These are phyloP conservation scores for Rhexocercosporidium sp. DNA, from an alignment of 2,329 filamentous ascomycete genomes.

Conservation along the genomic window DNA sequence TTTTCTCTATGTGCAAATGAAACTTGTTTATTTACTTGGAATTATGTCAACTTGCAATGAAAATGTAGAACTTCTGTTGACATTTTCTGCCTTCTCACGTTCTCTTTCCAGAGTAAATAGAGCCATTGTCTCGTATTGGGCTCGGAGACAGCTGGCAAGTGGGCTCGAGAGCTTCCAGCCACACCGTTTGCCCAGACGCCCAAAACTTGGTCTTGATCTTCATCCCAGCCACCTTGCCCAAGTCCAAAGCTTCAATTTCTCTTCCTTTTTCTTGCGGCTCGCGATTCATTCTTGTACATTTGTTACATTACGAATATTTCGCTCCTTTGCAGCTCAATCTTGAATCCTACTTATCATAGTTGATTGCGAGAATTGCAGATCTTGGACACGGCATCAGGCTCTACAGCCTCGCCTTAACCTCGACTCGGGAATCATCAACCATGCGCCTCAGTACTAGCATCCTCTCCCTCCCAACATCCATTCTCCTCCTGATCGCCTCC, in stretches of 20 bases:
- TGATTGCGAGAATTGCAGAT: background rate
- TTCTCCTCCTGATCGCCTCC: conserved; percentile 52
- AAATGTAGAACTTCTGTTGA: no score
- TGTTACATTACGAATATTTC: background rate
- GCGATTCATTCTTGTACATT: background rate
- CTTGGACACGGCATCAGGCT: conserved; percentile 8
- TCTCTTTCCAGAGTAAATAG: background rate
- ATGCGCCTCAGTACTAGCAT: conserved; percentile 49
- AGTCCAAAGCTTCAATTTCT: background rate
- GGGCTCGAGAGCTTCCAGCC: conserved; percentile 17
- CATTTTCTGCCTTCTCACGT: background rate
- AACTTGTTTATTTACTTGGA: background rate
- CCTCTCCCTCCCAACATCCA: conserved; percentile 49
- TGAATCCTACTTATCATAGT: background rate
- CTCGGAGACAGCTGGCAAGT: conserved; percentile 12
- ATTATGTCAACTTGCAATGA: no score
- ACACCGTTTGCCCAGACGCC: conserved; percentile 9
- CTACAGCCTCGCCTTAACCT: conserved; percentile 23
- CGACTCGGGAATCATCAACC: background rate
- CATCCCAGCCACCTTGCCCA: conserved; percentile 18
- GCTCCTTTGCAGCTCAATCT: background rate
- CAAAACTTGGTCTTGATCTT: background rate
- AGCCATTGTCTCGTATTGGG: background rate
- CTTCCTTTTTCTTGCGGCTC: background rate
- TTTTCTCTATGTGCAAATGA: background rate